Conservation (phyloP, 2,329 filamentous ascomycete species). For the Onygenales sp. region DNA sequence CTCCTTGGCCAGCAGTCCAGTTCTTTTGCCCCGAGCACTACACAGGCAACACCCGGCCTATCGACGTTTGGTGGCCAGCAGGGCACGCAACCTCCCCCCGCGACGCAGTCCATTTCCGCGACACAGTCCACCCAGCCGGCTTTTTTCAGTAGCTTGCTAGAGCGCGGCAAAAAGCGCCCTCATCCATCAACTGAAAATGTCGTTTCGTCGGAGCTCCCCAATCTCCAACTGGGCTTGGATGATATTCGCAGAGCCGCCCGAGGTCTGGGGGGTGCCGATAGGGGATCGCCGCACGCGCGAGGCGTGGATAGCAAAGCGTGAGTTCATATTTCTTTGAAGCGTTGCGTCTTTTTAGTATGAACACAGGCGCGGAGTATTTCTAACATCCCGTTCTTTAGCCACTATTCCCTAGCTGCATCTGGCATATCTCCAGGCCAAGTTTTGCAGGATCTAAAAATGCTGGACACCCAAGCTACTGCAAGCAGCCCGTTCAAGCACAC, state of each 20-base stretch:
- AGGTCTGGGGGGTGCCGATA: conserved; percentile 64
- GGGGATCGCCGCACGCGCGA: conserved; percentile 36
- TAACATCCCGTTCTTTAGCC: conserved; percentile 40
- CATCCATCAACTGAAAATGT: conserved; percentile 44
- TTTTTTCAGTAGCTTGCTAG: conserved; percentile 56
- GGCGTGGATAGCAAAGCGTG: conserved; percentile 44
- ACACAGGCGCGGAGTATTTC: background rate
- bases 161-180: conserved; percentile 57
- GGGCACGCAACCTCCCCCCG: conserved; percentile 11
- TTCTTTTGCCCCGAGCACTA: background rate
- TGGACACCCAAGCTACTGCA: conserved; percentile 58
- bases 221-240: conserved; percentile 79
- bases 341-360: background rate
- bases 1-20: conserved; percentile 4
- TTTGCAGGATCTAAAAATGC: conserved; percentile 73
- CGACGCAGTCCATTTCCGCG: conserved; percentile 17
- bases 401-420: conserved; percentile 87
- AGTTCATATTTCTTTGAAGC: conserved; percentile 17
- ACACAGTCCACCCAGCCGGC: conserved; percentile 41
- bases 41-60: conserved; percentile 16
- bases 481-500: conserved; percentile 21
- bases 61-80: conserved; percentile 18
- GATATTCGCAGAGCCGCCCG: conserved; percentile 71
- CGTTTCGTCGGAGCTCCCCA: conserved; percentile 68
- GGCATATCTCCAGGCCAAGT: conserved; percentile 82